Percentiles rank a stretch among this genome's conserved stretches.
Evolutionary conservation across 768 basidiomycete species (phyloP).

Genomic region (Lactifluus echinatus): DNA sequence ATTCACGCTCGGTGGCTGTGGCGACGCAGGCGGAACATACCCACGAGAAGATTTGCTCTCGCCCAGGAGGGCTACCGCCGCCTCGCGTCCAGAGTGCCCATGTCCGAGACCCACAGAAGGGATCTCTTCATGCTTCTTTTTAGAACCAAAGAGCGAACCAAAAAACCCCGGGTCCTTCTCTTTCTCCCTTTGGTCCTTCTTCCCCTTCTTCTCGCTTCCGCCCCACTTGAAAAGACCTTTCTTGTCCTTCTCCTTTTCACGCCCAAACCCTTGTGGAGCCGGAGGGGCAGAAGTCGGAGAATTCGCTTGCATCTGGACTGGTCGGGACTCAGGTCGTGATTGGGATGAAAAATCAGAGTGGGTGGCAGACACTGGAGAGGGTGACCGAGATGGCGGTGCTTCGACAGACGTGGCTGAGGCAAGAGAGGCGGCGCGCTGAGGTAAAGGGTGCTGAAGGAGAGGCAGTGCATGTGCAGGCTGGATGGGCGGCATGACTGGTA

Average conservation of each 20-base stretch:
- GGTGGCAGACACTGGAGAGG: conserved; percentile 38
- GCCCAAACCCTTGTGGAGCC: conserved; percentile 54
- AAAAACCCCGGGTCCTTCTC: conserved; percentile 84
- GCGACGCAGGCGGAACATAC: conserved; percentile 52
- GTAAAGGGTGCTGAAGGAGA: conserved; percentile 14
- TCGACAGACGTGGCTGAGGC: conserved; percentile 34
- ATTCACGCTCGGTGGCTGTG: conserved; percentile 40
- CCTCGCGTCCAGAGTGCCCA: conserved; percentile 58
- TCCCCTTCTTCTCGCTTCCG: conserved; percentile 39
- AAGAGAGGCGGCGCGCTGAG: conserved; percentile 26
- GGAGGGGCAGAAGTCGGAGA: conserved; percentile 14
- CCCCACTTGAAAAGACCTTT: conserved; percentile 45
- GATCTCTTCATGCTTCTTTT: conserved; percentile 78
- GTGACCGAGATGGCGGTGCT: conserved; percentile 39
- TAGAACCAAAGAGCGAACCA: conserved; percentile 80
- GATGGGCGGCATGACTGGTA: background rate
- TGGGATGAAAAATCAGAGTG: background rate
- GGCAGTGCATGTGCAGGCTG: conserved; percentile 4
- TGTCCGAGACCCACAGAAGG: conserved; percentile 30
- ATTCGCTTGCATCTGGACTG: conserved; percentile 6
- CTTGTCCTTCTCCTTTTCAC: conserved; percentile 54
- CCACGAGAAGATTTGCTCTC: conserved; percentile 72
- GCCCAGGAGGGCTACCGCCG: conserved; percentile 81
- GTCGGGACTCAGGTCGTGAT: conserved; percentile 12
- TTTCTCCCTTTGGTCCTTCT: conserved; percentile 46